phyloP scores from a whole-genome alignment of 805 yeast genomes.

The Helenozyma baotianmanensis region DNA sequence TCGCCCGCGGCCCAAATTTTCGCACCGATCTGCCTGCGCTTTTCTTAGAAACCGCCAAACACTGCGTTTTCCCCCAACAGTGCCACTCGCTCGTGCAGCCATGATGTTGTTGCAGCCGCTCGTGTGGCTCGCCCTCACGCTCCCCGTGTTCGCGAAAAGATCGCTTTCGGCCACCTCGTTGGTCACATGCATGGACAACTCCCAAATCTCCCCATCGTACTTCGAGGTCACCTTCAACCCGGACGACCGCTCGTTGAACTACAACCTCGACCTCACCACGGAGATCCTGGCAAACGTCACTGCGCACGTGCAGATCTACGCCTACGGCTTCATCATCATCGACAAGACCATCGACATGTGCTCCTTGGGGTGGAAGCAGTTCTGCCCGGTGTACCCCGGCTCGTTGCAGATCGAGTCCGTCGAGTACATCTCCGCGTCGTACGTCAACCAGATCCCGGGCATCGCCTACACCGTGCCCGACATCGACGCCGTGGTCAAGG shows the following conservation, averaged over 20 bases:
- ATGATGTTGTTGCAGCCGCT: no score
- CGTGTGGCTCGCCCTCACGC: conserved; percentile 9
- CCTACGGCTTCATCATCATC: conserved; percentile 79
- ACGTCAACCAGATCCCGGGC: conserved; percentile 65
- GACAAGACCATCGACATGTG: conserved; percentile 60
- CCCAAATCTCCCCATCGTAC: conserved; percentile 65
- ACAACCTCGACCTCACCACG: conserved; percentile 65
- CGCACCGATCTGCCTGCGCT: no score
- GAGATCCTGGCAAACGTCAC: conserved; percentile 60
- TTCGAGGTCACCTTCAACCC: conserved; percentile 78
- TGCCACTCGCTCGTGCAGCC: no score
- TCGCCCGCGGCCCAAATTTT: no score
- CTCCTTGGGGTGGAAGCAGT: conserved; percentile 69
- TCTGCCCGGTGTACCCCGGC: conserved; percentile 87
- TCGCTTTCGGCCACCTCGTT: conserved; percentile 61
- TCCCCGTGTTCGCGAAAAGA: conserved; percentile 19
- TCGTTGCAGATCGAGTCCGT: conserved; percentile 69
- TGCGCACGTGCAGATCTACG: conserved; percentile 73
- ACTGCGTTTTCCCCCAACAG: no score
- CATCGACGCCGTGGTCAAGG: conserved; percentile 72
- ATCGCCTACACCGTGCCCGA: conserved; percentile 85
- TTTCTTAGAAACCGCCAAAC: no score
- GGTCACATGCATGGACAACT: conserved; percentile 79
- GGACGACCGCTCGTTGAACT: conserved; percentile 59
- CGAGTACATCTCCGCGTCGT: conserved; percentile 48